Percentiles rank a stretch among this genome's conserved stretches.
Conservation (phyloP, 2,329 filamentous ascomycete genomes). For the Berkeleyomyces rouxiae region DNA sequence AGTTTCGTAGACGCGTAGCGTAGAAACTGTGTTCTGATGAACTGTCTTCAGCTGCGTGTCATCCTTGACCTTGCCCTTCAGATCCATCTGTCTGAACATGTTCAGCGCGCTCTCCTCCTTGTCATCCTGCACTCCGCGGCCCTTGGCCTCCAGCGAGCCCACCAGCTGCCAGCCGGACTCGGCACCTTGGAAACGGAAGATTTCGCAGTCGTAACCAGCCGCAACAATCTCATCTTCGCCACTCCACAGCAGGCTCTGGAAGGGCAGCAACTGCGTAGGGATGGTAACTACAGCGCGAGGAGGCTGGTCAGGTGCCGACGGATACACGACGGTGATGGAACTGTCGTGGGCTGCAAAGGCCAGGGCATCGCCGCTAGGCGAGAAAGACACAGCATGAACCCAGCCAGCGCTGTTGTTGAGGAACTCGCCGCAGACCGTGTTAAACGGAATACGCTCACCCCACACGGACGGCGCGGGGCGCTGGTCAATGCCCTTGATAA, state of each 20-base stretch:
- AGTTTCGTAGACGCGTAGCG: slow-evolving; percentile 58
- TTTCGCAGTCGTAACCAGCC: slow-evolving; percentile 79
- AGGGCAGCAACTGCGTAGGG: slow-evolving; percentile 76
- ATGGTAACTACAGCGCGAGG: slow-evolving; percentile 82
- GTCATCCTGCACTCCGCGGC: slow-evolving; percentile 41
- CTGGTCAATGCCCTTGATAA: slow-evolving; percentile 86
- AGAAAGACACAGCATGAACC: slow-evolving; percentile 89
- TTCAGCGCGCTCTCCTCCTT: slow-evolving; percentile 88
- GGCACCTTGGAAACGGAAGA: slow-evolving; percentile 71
- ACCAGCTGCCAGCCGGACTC: slow-evolving; percentile 68
- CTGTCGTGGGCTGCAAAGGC: slow-evolving; percentile 93
- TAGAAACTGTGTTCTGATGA: slow-evolving; percentile 92
- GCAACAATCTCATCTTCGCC: slow-evolving; percentile 86
- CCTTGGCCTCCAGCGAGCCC: slow-evolving; percentile 65
- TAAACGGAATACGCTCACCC: slow-evolving; percentile 93
- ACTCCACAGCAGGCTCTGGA: slow-evolving; percentile 86
- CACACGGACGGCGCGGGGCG: slow-evolving; percentile 75
- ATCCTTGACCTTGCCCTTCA: slow-evolving; percentile 82
- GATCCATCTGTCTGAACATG: slow-evolving; percentile 98
- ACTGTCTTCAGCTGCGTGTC: slow-evolving; percentile 90
- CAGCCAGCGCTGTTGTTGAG: slow-evolving; percentile 93
- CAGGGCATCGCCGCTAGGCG: slow-evolving; percentile 78
- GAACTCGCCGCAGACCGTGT: slow-evolving; percentile 94
- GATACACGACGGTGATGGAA: slow-evolving; percentile 92
- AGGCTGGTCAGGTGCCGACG: slow-evolving; percentile 74